phyloP scores from a whole-genome alignment of 371 early-diverging fungal genomes.

The Lichtheimia ornata region DNA sequence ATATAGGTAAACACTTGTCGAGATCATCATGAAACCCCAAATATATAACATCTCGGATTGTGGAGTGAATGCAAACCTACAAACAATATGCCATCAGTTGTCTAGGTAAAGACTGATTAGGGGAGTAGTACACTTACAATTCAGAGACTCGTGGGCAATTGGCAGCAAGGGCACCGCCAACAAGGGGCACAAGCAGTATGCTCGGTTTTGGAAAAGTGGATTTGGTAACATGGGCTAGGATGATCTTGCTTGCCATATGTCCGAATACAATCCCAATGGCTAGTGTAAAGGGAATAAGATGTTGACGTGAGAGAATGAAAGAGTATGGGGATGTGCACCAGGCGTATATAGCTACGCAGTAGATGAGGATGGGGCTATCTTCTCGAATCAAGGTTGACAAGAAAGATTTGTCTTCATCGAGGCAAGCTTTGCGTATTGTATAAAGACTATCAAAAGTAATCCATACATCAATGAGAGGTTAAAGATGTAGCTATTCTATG shows the following conservation, averaged over 20 bases:
- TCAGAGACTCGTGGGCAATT: constrained; percentile 53
- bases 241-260: constrained; percentile 86
- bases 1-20: constrained; percentile 7
- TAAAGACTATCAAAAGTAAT: constrained; percentile 25
- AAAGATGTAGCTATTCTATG: not conserved
- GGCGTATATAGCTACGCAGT: constrained; percentile 51
- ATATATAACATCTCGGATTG: constrained; percentile 13
- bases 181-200: constrained; percentile 65
- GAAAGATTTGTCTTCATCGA: constrained; percentile 61
- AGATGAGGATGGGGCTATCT: constrained; percentile 64
- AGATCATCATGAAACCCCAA: constrained; percentile 2
- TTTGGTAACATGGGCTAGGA: constrained; percentile 86
- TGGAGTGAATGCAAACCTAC: constrained; percentile 19
- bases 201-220: constrained; percentile 78
- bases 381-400: constrained; percentile 57
- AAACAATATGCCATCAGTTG: constrained; percentile 32
- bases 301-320: constrained; percentile 56
- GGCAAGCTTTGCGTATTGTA: constrained; percentile 72
- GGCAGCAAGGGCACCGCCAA: constrained; percentile 63
- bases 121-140: constrained; percentile 41
- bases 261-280: constrained; percentile 82
- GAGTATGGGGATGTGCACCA: constrained; percentile 74
- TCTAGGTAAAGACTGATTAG: too few relatives aligned
- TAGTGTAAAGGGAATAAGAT: constrained; percentile 69
- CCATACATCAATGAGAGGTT: not conserved